Evolutionary conservation across 2,329 filamentous ascomycete genomes (phyloP), one percentile per base, ranked within the genome.

Genomic region (Sporothrix mexicana): DNA sequence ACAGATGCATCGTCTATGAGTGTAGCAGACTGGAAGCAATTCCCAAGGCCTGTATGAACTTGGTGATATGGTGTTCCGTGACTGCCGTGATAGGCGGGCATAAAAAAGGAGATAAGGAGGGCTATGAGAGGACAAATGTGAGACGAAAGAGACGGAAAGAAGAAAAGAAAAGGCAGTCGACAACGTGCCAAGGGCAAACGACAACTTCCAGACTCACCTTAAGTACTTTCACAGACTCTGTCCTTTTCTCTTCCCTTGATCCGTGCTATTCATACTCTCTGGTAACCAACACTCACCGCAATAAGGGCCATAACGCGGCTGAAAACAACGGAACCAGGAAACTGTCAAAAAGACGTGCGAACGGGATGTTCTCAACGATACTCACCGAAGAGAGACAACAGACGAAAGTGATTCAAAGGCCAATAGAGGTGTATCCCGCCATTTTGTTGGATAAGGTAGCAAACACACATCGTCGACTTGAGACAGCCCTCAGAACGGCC

Each of bases 391-490:
- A 36, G 15, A 6, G 23, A 49, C 64, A 6, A 36, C 23, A 13
- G 10, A 17, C 12, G 10, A 13, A 30, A 17, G 2, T 10, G 20
- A 15, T 3, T 15, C 20, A 30, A 59, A 59, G 25, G 20, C 55
- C 55, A 59, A 59, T 59, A 23, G 30, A 59, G 13, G 20, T 15
- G 9, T 10, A 49, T 67, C 49, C 62, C 43, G 17, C 43, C 13
- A 1, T 67, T 67, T 67, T 67, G 2, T 17, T 36, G 41, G 36
- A 49, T 6, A 47, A 51, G 36, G 62, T 43, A 67, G 62, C 62
- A 67, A 49, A 67, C 62, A 49, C 62, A n/a, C 43, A 51, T 67
- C 62, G 13, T 64, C 13, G 62, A 64, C 43, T 30, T 67, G 41
- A 51, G 62, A 67, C 62, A 12, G 43, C 10, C 43, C 41, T 12